phyloP scores from a whole-genome alignment of 164 flowering plant genomes.

The Houttuynia cordata region DNA sequence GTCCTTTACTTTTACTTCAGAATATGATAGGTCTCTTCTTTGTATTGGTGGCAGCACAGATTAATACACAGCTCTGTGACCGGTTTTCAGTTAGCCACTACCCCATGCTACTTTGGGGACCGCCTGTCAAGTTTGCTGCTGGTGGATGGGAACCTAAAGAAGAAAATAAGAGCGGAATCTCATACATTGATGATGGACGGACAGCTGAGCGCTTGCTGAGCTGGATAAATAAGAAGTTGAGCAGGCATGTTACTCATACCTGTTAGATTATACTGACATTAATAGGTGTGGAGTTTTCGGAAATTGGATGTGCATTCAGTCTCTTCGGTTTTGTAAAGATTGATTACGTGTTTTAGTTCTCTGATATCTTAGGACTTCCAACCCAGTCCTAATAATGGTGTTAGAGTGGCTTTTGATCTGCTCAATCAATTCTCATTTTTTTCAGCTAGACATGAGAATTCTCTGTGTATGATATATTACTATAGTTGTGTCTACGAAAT shows the following conservation, averaged over 20 bases:
- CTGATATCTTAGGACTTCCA: too few species aligned
- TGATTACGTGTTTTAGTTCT: not conserved
- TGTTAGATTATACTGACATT: not conserved
- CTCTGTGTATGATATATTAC: not conserved
- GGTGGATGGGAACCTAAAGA: slow-evolving; percentile 46
- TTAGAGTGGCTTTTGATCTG: not conserved
- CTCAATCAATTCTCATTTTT: not conserved
- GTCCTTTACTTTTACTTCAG: too few species aligned
- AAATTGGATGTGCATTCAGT: too few species aligned
- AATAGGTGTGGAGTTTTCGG: too few species aligned
- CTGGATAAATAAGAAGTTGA: slow-evolving; percentile 77
- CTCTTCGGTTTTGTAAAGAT: not conserved
- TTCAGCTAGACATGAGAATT: not conserved
- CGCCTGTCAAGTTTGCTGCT: slow-evolving; percentile 55
- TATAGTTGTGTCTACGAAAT: too few species aligned
- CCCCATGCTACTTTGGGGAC: slow-evolving; percentile 95
- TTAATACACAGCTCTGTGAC: slow-evolving; percentile 82
- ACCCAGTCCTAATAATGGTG: not conserved
- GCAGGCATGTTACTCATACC: slow-evolving; percentile 39
- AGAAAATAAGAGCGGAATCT: slow-evolving; percentile 45
- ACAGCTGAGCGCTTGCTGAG: slow-evolving; percentile 80
- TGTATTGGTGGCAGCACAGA: slow-evolving; percentile 78
- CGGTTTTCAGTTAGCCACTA: slow-evolving; percentile 67
- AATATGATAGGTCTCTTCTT: too few species aligned
- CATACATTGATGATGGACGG: slow-evolving; percentile 49